A percentile compares a stretch with the other conserved stretches of the same genome.
phyloP scores from a whole-genome alignment of 2,329 filamentous ascomycete species.

The Thelonectria blattea region DNA sequence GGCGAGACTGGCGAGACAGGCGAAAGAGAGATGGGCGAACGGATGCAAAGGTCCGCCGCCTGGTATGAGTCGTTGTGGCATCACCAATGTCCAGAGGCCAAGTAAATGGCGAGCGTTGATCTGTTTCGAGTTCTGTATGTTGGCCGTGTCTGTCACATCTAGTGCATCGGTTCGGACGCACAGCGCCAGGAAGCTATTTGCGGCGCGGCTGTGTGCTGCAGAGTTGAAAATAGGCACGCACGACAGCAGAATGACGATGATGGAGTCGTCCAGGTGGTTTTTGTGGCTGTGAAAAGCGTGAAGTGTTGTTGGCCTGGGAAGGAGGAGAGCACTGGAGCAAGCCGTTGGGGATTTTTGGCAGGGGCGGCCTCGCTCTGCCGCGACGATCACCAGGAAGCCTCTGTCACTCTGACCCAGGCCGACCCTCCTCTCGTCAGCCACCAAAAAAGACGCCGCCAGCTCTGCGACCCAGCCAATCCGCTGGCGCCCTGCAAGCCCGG shows the following conservation, averaged over 20 bases:
- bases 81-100: background rate
- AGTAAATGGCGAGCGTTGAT: background rate
- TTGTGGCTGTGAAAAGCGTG: slow-evolving; percentile 1
- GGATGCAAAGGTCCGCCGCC: background rate
- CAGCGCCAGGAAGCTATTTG: slow-evolving; percentile 34
- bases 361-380: slow-evolving; percentile 36
- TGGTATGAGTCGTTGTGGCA: background rate
- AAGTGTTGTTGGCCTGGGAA: background rate
- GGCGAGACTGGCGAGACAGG: background rate
- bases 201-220: slow-evolving; percentile 37
- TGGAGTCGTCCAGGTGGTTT: too few species aligned
- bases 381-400: slow-evolving; percentile 36
- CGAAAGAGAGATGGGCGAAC: background rate
- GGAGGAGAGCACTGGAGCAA: too few species aligned
- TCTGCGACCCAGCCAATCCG: slow-evolving; percentile 6
- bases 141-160: background rate
- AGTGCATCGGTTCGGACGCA: background rate
- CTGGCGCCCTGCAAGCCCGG: background rate
- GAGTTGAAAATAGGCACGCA: slow-evolving; percentile 4
- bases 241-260: background rate
- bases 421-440: slow-evolving; percentile 6
- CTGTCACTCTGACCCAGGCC: slow-evolving; percentile 14
- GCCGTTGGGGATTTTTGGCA: background rate
- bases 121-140: slow-evolving; percentile 4
- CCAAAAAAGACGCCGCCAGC: background rate